Evolutionary conservation across 2,329 filamentous ascomycete species (phyloP).

Genomic region (Penicillium sp.): DNA sequence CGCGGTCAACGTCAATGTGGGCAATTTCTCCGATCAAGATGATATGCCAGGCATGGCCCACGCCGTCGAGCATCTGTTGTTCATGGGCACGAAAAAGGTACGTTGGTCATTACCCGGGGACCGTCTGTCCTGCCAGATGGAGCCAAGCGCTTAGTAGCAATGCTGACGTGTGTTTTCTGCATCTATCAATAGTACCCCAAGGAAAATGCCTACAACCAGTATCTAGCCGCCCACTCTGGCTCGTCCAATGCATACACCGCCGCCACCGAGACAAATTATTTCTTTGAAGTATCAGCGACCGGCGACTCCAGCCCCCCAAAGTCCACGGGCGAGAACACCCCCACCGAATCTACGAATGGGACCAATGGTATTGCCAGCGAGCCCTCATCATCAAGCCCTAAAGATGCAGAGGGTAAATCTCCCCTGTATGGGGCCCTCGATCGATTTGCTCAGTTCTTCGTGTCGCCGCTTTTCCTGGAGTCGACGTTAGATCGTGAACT

Average conservation of each 20-base stretch:
- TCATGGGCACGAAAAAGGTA: constrained; percentile 97
- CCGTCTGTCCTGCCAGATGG: not conserved
- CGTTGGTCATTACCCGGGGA: constrained; percentile 10
- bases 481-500: constrained; percentile 85
- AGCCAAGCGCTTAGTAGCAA: not conserved
- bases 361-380: constrained; percentile 20
- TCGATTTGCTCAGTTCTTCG: constrained; percentile 92
- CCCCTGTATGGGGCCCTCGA: constrained; percentile 81
- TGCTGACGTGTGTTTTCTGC: constrained; percentile 13
- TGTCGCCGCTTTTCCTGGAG: constrained; percentile 80
- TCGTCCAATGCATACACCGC: constrained; percentile 95
- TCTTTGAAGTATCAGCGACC: constrained; percentile 89
- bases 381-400: constrained; percentile 22
- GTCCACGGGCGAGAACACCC: constrained; percentile 28
- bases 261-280: constrained; percentile 94
- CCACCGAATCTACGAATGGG: constrained; percentile 29
- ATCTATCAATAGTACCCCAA: constrained; percentile 67
- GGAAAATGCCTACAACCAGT: constrained; percentile 95
- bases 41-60: constrained; percentile 95
- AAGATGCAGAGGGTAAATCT: constrained; percentile 39
- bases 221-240: constrained; percentile 85
- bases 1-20: constrained; percentile 92
- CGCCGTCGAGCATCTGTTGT: constrained; percentile 92
- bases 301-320: constrained; percentile 49
- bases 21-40: constrained; percentile 88